Conservation (phyloP, 2,329 filamentous ascomycete genomes). For the Annulohypoxylon truncatum region DNA sequence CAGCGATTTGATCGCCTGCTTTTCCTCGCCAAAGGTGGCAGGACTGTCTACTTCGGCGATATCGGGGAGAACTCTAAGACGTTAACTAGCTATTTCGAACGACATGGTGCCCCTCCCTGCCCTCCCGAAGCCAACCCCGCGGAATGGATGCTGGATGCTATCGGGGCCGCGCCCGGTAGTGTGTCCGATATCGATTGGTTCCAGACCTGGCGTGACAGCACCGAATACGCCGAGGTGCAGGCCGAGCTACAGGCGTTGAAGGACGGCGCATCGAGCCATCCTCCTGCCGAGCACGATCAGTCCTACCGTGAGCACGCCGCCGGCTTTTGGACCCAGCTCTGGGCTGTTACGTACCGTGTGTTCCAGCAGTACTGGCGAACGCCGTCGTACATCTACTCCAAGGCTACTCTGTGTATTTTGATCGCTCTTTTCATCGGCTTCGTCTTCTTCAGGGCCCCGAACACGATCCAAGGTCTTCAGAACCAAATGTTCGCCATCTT, state of each 20-base stretch:
- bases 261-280: constrained; percentile 55
- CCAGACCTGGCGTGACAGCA: constrained; percentile 61
- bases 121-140: constrained; percentile 79
- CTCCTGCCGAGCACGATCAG: constrained; percentile 51
- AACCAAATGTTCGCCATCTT: constrained; percentile 91
- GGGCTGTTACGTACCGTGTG: constrained; percentile 76
- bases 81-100: constrained; percentile 80
- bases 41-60: constrained; percentile 84
- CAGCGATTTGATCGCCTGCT: constrained; percentile 87
- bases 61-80: constrained; percentile 77
- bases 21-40: constrained; percentile 80
- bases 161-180: constrained; percentile 73
- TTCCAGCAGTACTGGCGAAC: constrained; percentile 95
- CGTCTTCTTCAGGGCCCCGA: constrained; percentile 78
- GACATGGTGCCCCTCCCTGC: constrained; percentile 74
- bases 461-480: constrained; percentile 80
- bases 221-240: constrained; percentile 62
- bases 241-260: constrained; percentile 68
- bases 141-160: constrained; percentile 79
- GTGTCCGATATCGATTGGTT: constrained; percentile 74
- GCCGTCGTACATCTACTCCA: constrained; percentile 89
- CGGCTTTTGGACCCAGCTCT: constrained; percentile 75
- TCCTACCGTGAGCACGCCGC: constrained; percentile 83
- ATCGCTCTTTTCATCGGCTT: constrained; percentile 83
- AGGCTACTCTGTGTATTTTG: constrained; percentile 73